Evolutionary conservation across 2,329 filamentous ascomycete genomes (phyloP).

Genomic region (Xylaria sp.): DNA sequence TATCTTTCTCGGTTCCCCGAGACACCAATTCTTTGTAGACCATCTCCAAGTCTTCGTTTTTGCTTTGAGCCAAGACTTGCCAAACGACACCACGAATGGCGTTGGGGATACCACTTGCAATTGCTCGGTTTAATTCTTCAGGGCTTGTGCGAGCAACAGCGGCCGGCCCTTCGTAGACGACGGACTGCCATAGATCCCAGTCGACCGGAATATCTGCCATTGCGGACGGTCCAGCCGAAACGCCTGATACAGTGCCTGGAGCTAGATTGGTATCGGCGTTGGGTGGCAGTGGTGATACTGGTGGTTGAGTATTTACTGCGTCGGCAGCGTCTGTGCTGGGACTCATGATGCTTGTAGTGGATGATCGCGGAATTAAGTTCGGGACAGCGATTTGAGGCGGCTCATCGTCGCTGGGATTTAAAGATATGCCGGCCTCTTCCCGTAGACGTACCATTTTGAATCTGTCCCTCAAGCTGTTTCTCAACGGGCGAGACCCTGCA

Average conservation of each 20-base stretch:
- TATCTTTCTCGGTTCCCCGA: slow-evolving; percentile 84
- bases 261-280: slow-evolving; percentile 77
- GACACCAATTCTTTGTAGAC: slow-evolving; percentile 86
- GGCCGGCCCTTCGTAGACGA: slow-evolving; percentile 93
- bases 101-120: slow-evolving; percentile 91
- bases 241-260: slow-evolving; percentile 86
- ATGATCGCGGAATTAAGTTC: slow-evolving; percentile 31
- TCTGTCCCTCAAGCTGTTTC: slow-evolving; percentile 78
- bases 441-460: slow-evolving; percentile 82
- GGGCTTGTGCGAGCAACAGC: slow-evolving; percentile 88
- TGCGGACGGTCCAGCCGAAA: slow-evolving; percentile 79
- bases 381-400: slow-evolving; percentile 55
- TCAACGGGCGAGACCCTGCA: slow-evolving; percentile 59
- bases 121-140: slow-evolving; percentile 89
- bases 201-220: slow-evolving; percentile 83
- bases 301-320: slow-evolving; percentile 46
- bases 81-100: slow-evolving; percentile 98
- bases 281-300: slow-evolving; percentile 66
- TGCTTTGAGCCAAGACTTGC: slow-evolving; percentile 96
- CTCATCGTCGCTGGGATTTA: slow-evolving; percentile 65
- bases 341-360: slow-evolving; percentile 42
- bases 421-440: slow-evolving; percentile 72
- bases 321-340: slow-evolving; percentile 45
- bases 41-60: slow-evolving; percentile 87
- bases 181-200: slow-evolving; percentile 97